These are phyloP conservation scores for Tuber melanosporum DNA, from an alignment of 495 filamentous ascomycete species.

Conservation along the genomic window DNA sequence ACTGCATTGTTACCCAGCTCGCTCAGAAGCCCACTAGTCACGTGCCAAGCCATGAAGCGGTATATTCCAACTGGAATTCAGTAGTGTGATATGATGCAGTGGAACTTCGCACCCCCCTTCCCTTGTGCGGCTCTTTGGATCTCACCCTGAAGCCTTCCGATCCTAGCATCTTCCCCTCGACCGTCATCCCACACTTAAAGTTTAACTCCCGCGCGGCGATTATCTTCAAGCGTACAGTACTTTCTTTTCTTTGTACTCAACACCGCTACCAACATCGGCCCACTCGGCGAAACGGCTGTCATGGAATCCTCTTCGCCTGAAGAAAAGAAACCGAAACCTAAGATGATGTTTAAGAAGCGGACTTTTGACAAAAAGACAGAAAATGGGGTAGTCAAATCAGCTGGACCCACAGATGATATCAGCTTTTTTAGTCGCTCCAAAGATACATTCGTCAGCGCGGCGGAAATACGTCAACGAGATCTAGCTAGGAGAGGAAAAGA, in stretches of 20 bases:
- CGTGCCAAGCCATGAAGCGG: background rate
- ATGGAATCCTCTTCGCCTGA: conserved; percentile 19
- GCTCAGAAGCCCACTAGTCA: background rate
- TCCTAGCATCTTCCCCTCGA: background rate
- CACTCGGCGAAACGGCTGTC: conserved; percentile 10
- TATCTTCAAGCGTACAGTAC: conserved; percentile 28
- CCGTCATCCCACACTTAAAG: background rate
- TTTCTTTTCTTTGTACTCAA: conserved; percentile 17
- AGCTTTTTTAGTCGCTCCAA: conserved; percentile 26
- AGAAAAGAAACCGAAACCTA: conserved; percentile 12
- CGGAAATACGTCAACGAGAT: conserved; percentile 10
- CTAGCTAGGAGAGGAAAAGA: conserved; percentile 6
- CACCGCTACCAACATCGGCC: background rate
- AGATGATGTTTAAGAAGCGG: conserved; percentile 27
- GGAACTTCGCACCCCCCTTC: background rate
- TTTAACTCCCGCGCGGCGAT: background rate
- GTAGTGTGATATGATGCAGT: background rate
- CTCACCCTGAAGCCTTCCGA: background rate
- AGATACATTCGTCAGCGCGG: conserved; percentile 17
- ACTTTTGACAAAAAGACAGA: conserved; percentile 14
- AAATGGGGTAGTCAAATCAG: background rate
- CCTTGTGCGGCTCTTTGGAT: background rate
- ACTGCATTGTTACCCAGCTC: too few relatives aligned
- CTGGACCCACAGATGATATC: conserved; percentile 9
- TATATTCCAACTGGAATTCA: background rate